Evolutionary conservation across 1,284 basidiomycete species (phyloP).

Genomic region (Leccinum subrobustum): DNA sequence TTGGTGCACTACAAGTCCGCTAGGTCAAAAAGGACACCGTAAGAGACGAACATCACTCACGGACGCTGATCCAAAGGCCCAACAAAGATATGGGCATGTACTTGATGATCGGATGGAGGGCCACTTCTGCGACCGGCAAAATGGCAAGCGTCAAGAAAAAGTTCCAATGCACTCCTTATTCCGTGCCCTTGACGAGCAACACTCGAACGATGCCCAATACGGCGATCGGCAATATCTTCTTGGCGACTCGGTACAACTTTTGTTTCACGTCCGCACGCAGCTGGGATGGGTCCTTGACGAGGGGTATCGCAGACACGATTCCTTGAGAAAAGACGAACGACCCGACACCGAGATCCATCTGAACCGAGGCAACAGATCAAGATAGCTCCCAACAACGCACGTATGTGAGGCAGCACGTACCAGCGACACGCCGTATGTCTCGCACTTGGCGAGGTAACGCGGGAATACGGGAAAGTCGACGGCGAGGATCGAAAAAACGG

Average conservation of each 20-base stretch:
- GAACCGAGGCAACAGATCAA: conserved; percentile 9
- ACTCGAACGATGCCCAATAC: conserved; percentile 78
- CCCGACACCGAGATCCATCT: conserved; percentile 86
- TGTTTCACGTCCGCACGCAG: conserved; percentile 22
- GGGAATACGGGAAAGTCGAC: conserved; percentile 97
- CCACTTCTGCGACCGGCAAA: conserved; percentile 74
- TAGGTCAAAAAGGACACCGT: too few species aligned
- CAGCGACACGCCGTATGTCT: conserved; percentile 90
- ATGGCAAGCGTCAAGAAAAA: conserved; percentile 94
- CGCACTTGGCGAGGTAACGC: conserved; percentile 86
- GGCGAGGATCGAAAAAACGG: conserved; percentile 87
- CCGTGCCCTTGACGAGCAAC: conserved; percentile 86
- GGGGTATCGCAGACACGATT: too few species aligned
- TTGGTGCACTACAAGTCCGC: conserved; percentile 61
- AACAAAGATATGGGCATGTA: conserved; percentile 61
- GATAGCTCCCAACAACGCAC: background rate
- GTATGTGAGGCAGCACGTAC: conserved; percentile 44
- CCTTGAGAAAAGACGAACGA: too few species aligned
- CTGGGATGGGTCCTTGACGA: too few species aligned
- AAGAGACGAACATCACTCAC: conserved; percentile 42
- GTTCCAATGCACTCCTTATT: conserved; percentile 98
- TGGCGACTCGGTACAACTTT: conserved; percentile 50
- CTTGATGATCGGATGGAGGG: conserved; percentile 64
- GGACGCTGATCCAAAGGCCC: conserved; percentile 60
- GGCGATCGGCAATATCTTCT: conserved; percentile 70